Evolutionary conservation across 805 yeast genomes (phyloP).

Genomic region (Candida manassasensis): DNA sequence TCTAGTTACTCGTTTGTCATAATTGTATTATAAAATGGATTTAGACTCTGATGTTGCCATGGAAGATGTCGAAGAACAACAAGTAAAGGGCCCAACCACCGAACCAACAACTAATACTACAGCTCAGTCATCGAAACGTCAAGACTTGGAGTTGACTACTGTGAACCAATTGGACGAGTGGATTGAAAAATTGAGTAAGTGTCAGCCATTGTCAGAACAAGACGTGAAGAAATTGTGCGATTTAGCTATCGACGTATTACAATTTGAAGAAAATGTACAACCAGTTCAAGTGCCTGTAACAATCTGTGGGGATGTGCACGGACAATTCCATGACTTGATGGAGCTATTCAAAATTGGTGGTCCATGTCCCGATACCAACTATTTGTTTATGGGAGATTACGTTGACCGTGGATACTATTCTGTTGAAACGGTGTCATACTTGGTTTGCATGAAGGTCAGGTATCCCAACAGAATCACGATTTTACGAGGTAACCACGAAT

Average conservation of each 20-base stretch:
- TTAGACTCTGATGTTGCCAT: constrained; percentile 77
- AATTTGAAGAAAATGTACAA: constrained; percentile 90
- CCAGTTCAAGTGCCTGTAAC: constrained; percentile 95
- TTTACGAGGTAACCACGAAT: constrained; percentile 91
- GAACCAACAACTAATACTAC: constrained; percentile 12
- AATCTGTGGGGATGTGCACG: constrained; percentile 95
- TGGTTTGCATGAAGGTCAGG: constrained; percentile 88
- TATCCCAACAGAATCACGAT: constrained; percentile 89
- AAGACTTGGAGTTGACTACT: constrained; percentile 35
- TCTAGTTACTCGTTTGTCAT: constrained; percentile 2
- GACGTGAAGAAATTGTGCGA: constrained; percentile 78
- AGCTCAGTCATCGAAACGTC: constrained; percentile 32
- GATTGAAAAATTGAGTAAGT: constrained; percentile 74
- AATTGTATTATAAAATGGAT: constrained; percentile 45
- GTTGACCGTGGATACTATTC: constrained; percentile 90
- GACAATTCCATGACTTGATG: constrained; percentile 92
- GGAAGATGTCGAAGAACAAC: constrained; percentile 67
- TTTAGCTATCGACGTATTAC: constrained; percentile 88
- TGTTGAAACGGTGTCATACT: constrained; percentile 83
- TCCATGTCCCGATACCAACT: constrained; percentile 48
- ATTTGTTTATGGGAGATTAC: constrained; percentile 57
- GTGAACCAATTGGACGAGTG: constrained; percentile 77
- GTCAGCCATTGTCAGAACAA: constrained; percentile 77
- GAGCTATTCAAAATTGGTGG: constrained; percentile 87
- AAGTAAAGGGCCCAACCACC: constrained; percentile 20